phyloP scores from a whole-genome alignment of 2,329 filamentous ascomycete species.

The Colletotrichum sp. region DNA sequence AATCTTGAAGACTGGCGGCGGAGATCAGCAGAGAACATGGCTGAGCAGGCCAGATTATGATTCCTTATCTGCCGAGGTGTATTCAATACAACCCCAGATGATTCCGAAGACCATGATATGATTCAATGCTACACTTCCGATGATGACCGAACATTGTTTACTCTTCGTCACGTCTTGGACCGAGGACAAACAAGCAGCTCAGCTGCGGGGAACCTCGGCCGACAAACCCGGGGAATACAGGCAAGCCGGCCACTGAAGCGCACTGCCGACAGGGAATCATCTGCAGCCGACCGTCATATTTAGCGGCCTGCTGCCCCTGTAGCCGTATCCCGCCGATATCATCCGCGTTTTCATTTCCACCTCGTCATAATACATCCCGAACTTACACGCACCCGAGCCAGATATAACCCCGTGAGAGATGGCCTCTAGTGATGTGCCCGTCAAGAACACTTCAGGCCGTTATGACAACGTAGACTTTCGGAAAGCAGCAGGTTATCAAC shows the following conservation, averaged over 20 bases:
- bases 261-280: background rate
- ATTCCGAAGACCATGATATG: background rate
- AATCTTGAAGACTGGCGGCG: conserved; percentile 23
- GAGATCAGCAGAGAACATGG: background rate
- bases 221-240: background rate
- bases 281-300: background rate
- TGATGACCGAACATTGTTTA: background rate
- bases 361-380: background rate
- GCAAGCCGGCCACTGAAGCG: background rate
- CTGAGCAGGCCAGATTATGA: background rate
- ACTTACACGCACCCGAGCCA: background rate
- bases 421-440: conserved; percentile 30
- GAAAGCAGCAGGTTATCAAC: conserved; percentile 40
- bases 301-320: background rate
- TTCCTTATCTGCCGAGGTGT: background rate
- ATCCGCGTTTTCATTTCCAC: background rate
- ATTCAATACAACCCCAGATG: background rate
- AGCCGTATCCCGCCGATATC: background rate
- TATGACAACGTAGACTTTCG: conserved; percentile 47
- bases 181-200: background rate
- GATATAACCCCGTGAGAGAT: background rate
- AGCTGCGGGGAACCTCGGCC: background rate
- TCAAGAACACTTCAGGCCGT: conserved; percentile 39
- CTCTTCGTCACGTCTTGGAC: background rate
- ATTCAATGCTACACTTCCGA: background rate